Evolutionary conservation across 139 green algal species (phyloP).

Genomic region (Spirogloea muscicola): DNA sequence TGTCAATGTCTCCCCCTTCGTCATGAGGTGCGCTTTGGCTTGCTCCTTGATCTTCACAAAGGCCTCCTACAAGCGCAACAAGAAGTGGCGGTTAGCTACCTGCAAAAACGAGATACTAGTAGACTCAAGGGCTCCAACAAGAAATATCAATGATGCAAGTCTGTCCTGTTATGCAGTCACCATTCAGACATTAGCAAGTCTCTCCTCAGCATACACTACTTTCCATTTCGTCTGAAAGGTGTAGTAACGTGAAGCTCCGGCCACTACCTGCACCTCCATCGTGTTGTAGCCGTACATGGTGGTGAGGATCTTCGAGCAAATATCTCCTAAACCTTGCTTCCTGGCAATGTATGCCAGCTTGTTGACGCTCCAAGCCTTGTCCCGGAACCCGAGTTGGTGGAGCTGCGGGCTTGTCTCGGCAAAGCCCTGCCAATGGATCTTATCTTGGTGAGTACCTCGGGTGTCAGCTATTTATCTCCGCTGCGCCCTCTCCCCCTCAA

Average conservation of each 20-base stretch:
- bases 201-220: too few relatives aligned
- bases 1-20: slow-evolving; percentile 56
- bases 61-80: slow-evolving; percentile 69
- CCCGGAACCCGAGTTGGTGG: slow-evolving; percentile 68
- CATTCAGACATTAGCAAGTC: too few relatives aligned
- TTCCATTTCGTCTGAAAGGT: too few relatives aligned
- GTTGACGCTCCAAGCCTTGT: slow-evolving; percentile 96
- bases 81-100: background rate
- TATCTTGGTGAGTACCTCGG: too few relatives aligned
- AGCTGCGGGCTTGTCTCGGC: slow-evolving; percentile 60
- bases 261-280: slow-evolving; percentile 91
- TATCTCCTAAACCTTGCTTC: slow-evolving; percentile 57
- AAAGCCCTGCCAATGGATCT: too few relatives aligned
- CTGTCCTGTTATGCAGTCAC: too few relatives aligned
- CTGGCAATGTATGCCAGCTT: slow-evolving; percentile 76
- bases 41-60: slow-evolving; percentile 96
- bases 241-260: too few relatives aligned
- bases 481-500: background rate
- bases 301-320: slow-evolving; percentile 73
- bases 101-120: background rate
- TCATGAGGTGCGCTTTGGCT: slow-evolving; percentile 62
- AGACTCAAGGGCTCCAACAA: background rate
- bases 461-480: background rate
- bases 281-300: slow-evolving; percentile 90
- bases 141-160: too few relatives aligned